Conservation (phyloP, 1,139 yeast genomes). For the Sugiyamaella novakii region DNA sequence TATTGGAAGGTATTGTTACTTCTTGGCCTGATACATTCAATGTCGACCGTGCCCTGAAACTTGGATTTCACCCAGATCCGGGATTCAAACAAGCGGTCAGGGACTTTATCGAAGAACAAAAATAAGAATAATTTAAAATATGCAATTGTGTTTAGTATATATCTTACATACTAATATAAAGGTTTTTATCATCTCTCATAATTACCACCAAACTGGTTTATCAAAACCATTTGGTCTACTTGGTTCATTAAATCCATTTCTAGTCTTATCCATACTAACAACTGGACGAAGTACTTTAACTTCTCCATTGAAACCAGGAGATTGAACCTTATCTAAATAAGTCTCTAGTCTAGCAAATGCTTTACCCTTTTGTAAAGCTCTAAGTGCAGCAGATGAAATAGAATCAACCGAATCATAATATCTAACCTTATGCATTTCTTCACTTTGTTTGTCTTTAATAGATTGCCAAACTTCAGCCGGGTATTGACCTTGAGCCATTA, state of each 20-base stretch:
- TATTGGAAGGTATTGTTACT: conserved; percentile 25
- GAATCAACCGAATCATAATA: conserved; percentile 43
- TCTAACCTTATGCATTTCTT: conserved; percentile 32
- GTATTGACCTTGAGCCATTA: conserved; percentile 40
- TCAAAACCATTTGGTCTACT: conserved; percentile 42
- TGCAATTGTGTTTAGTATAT: neutral
- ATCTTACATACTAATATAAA: neutral
- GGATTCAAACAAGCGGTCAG: conserved; percentile 26
- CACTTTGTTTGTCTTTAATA: conserved; percentile 30
- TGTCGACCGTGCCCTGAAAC: conserved; percentile 21
- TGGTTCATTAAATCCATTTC: conserved; percentile 37
- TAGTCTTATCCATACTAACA: conserved; percentile 34
- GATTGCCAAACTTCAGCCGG: conserved; percentile 36
- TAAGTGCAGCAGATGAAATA: conserved; percentile 39
- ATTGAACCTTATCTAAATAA: conserved; percentile 36
- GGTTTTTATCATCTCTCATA: neutral
- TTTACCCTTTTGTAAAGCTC: conserved; percentile 34
- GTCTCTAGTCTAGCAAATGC: conserved; percentile 33
- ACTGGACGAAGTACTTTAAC: conserved; percentile 42
- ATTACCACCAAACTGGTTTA: conserved; percentile 37
- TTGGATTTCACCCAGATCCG: conserved; percentile 27
- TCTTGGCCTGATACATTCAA: conserved; percentile 28
- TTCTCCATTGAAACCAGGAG: conserved; percentile 38
- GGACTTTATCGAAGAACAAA: conserved; percentile 23
- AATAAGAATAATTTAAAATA: neutral